Evolutionary conservation across 805 yeast species (phyloP), one percentile per base, ranked within the genome.

Genomic region (Wickerhamomyces silvicola): DNA sequence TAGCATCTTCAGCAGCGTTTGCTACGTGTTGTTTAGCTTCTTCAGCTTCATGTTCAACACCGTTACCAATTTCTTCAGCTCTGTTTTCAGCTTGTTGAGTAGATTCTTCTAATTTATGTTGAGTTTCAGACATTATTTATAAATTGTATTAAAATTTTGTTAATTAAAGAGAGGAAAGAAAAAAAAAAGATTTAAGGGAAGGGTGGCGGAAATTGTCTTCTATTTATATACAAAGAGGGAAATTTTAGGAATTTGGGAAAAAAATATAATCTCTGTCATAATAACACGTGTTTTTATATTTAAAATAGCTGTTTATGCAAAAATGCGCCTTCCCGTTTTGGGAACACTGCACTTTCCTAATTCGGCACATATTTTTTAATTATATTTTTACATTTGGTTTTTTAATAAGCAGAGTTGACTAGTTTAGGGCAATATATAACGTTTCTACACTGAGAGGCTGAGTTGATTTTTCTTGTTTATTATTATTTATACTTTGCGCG

Each of bases 31-130:
- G n/a, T n/a, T n/a, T n/a, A n/a, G n/a, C n/a, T n/a, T 27, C 27
- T 30, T 38, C 35, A 27, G 26, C 32, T 21, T 32, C 30, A 7
- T 19, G 27, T 16, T 27, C 24, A 12, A 32, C 30, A 13, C 21
- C 31, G 29, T 31, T 36, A 28, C 33, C 32, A n/a, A 31, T 30
- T 38, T 31, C 24, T 33, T 35, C 29, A 27, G 27, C 41, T 19
- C 34, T 21, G 8, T 16, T 12, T 31, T 31, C 31, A 24, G 32
- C 28, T 15, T 16, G 32, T 24, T 37, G 29, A 25, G 14, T 31
- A 22, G 28, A 26, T 28, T 35, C 43, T 23, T 33, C 41, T 21
- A 30, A 38, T 35, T 38, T 32, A 30, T 33, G 32, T 41, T 41
- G 41, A 30, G 33, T 31, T 37, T 33, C 45, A 28, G 48, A 31